These are phyloP conservation scores for Rhodotorula toruloides DNA, from an alignment of 768 basidiomycete genomes.

Conservation along the genomic window DNA sequence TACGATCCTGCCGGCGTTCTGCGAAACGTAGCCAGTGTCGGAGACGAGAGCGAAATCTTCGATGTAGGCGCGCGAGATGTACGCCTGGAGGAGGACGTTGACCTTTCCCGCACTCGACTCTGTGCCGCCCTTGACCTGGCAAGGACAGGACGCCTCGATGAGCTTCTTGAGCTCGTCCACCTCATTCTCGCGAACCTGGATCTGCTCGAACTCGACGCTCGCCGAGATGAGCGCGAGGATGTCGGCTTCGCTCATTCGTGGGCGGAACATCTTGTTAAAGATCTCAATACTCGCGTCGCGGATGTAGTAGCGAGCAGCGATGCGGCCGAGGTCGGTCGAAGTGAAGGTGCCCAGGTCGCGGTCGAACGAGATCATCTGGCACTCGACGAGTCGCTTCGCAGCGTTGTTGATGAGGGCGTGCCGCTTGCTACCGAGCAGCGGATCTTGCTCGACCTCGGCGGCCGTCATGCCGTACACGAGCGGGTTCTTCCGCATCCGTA, in stretches of 20 bases:
- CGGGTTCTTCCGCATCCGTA: conserved; percentile 89
- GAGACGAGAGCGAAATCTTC: conserved; percentile 96
- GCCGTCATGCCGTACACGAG: conserved; percentile 60
- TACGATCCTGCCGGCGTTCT: conserved; percentile 89
- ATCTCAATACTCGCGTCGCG: conserved; percentile 75
- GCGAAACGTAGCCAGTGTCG: conserved; percentile 86
- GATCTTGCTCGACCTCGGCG: conserved; percentile 65
- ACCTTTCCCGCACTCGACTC: conserved; percentile 73
- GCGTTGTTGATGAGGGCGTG: conserved; percentile 62
- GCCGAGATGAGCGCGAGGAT: conserved; percentile 75
- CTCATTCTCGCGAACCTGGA: conserved; percentile 88
- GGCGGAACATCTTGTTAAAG: conserved; percentile 71
- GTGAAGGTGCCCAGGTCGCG: conserved; percentile 56
- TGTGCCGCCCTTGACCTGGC: conserved; percentile 70
- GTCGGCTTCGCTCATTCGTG: conserved; percentile 88
- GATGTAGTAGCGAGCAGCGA: conserved; percentile 95
- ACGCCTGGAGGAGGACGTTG: conserved; percentile 87
- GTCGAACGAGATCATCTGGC: conserved; percentile 78
- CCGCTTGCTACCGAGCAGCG: conserved; percentile 64
- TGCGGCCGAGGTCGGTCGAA: conserved; percentile 86
- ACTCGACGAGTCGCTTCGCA: conserved; percentile 61
- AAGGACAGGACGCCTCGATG: conserved; percentile 61
- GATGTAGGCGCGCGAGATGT: conserved; percentile 70
- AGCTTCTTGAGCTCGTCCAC: conserved; percentile 70
- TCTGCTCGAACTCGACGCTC: conserved; percentile 96